Evolutionary conservation across 129 eudicot genomes (phyloP), one percentile per base, ranked within the genome.

Genomic region (Chrysanthemum makinoi): DNA sequence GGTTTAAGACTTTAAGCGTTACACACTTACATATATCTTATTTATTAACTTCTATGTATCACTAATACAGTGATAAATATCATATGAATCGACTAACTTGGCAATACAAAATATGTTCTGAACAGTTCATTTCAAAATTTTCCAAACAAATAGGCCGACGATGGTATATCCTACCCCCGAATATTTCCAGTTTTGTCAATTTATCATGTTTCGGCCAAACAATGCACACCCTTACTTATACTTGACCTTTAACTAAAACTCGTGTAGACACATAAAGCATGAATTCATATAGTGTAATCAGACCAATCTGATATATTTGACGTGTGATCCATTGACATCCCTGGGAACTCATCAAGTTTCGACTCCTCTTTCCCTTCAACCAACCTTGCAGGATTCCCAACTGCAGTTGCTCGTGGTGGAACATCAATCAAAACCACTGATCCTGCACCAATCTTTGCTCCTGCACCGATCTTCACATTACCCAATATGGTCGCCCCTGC

Each of bases 321-420:
- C 12, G 95, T 91, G 72, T 91, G 97, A 75, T 91, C 97, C 97
- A 91, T 91, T 11, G 95, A 83, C 77, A 80, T 83, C 59, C 97
- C 92, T 0, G 97, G 97, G 24, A 80, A 76, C 55, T 91, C 92
- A 30, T 83, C 95, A 39, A 77, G 84, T 82, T 75, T 72, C 17
- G 80, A 72, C 1, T 87, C 92, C 68, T 86, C 86, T 55, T 80
- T 86, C 47, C 89, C 97, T 66, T 88, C 97, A 6, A 88, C 84
- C 76, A 91, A 50, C 79, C 88, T 83, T 2, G 97, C 97, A 13
- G 97, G 97, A 80, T 88, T 91, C 57, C 97, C 97, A n/a, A 91
- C 97, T 0, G 90, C 96, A 0, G 96, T 91, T 12, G 96, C 88
- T 62, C 88, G 75, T 60, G 95, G 84, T 2, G 96, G 97, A 65